Conservation (phyloP, 1,284 basidiomycete genomes). For the Trichosporon sp. region DNA sequence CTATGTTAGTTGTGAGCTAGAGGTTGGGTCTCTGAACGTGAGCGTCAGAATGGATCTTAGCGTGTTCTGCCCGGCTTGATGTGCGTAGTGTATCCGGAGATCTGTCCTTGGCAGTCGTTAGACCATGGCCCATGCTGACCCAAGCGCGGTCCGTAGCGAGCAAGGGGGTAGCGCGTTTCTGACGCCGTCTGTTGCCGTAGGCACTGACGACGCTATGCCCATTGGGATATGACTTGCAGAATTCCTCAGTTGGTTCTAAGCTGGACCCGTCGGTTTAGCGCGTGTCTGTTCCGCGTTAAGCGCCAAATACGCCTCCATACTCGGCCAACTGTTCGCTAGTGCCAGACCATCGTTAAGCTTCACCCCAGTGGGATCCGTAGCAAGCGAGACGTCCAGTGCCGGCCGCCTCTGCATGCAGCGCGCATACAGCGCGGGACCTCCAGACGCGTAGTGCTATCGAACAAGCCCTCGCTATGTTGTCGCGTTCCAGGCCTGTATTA, state of each 20-base stretch:
- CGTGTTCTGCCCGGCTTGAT: background rate
- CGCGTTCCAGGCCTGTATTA: background rate
- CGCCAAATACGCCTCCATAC: background rate
- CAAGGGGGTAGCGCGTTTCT: background rate
- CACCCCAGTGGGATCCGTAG: background rate
- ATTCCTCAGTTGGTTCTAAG: background rate
- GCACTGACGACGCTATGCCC: background rate
- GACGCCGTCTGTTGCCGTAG: background rate
- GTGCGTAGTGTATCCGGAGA: background rate
- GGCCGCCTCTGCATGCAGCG: too few species aligned
- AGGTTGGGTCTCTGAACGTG: background rate
- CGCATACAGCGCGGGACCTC: background rate
- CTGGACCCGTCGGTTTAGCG: background rate
- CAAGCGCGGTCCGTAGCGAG: background rate
- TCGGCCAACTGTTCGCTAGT: background rate
- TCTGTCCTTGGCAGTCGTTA: background rate
- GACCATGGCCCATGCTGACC: background rate
- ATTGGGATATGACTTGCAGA: background rate
- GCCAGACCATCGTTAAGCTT: background rate
- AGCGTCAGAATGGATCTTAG: background rate
- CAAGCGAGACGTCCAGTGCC: background rate
- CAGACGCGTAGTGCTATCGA: background rate
- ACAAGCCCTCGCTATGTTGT: background rate
- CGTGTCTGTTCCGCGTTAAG: background rate
- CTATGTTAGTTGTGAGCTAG: background rate